These are phyloP conservation scores for Backusella parvicylindrica DNA, from an alignment of 192 early-diverging fungal genomes.

Conservation along the genomic window DNA sequence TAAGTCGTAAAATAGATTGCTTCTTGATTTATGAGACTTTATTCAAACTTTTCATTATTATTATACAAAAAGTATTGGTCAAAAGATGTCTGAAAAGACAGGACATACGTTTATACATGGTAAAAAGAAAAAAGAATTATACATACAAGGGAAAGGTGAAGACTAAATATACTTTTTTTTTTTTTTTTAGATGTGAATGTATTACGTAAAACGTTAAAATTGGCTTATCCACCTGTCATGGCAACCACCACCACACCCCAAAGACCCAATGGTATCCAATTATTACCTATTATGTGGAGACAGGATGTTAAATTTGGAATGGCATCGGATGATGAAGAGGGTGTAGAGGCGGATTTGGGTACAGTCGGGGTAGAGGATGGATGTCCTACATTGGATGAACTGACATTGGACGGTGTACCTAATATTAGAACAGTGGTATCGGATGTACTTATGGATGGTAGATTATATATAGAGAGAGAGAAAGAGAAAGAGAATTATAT, in stretches of 20 bases:
- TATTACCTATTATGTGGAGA: conserved; percentile 82
- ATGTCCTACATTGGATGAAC: conserved; percentile 67
- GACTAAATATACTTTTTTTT: not conserved
- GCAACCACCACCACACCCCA: conserved; percentile 6
- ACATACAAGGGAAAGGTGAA: too few relatives aligned
- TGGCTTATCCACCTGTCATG: conserved; percentile 30
- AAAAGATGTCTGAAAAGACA: conserved; percentile 69
- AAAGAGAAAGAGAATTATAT: too few relatives aligned
- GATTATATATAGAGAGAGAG: not conserved
- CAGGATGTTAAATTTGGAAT: conserved; percentile 77
- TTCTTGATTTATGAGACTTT: too few relatives aligned
- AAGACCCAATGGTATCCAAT: conserved; percentile 55
- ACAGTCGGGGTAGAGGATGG: conserved; percentile 51
- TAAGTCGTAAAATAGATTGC: too few relatives aligned
- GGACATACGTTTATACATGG: conserved; percentile 49
- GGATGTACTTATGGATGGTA: conserved; percentile 83
- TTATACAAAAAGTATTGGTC: conserved; percentile 63
- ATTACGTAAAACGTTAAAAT: conserved; percentile 65
- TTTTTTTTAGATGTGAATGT: conserved; percentile 59
- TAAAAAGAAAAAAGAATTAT: too few relatives aligned
- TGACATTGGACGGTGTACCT: conserved; percentile 79
- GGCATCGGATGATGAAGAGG: conserved; percentile 49
- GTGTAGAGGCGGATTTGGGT: conserved; percentile 52
- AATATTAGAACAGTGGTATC: conserved; percentile 76
- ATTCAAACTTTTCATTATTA: too few relatives aligned